Evolutionary conservation across 805 yeast genomes (phyloP).

Genomic region (Zygosaccharomyces rouxii): DNA sequence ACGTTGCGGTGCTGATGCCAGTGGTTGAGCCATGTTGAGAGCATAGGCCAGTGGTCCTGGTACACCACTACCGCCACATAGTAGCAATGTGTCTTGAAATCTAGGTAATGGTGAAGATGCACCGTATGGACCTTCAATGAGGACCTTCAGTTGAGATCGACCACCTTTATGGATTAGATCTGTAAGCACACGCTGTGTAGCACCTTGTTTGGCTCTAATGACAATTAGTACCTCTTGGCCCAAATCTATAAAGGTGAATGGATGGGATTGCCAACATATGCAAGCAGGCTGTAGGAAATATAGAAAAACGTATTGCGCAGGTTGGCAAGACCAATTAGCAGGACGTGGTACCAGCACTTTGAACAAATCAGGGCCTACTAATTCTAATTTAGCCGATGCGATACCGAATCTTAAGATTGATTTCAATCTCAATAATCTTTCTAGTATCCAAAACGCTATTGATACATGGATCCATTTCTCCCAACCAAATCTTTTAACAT

Average conservation of each 20-base stretch:
- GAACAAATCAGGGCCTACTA: constrained; percentile 20
- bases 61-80: constrained; percentile 76
- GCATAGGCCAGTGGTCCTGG: constrained; percentile 55
- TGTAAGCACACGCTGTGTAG: constrained; percentile 37
- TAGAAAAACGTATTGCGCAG: constrained; percentile 45
- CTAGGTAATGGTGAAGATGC: constrained; percentile 43
- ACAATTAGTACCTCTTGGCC: constrained; percentile 38
- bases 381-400: constrained; percentile 16
- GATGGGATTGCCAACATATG: constrained; percentile 55
- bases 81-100: constrained; percentile 51
- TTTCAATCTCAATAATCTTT: constrained; percentile 38
- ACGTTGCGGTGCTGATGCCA: constrained; percentile 2
- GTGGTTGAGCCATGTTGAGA: constrained; percentile 30
- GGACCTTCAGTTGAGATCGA: constrained; percentile 33
- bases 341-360: constrained; percentile 19
- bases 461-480: constrained; percentile 40
- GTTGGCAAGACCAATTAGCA: constrained; percentile 37
- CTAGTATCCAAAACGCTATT: constrained; percentile 40
- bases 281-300: constrained; percentile 42
- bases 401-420: constrained; percentile 29
- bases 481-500: constrained; percentile 43
- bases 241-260: constrained; percentile 48
- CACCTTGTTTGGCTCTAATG: constrained; percentile 46
- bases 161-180: constrained; percentile 32
- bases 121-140: constrained; percentile 72